Evolutionary conservation across 2,329 filamentous ascomycete species (phyloP).

Genomic region (Xylariaceae sp.): DNA sequence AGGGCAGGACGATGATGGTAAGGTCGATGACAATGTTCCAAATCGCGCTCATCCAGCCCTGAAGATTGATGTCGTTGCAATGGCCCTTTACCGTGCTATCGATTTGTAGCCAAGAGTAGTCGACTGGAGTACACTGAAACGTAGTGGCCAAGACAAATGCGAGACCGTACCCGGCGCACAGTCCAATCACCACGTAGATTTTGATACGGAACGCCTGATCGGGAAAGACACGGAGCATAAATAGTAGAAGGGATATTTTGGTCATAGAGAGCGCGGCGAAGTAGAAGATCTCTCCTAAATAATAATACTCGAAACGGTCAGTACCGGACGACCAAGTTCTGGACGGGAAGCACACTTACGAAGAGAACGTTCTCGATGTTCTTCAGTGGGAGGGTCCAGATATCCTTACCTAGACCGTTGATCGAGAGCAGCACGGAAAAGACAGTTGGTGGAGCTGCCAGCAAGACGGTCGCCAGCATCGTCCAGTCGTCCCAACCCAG

Average conservation of each 20-base stretch:
- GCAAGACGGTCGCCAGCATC: slow-evolving; percentile 7
- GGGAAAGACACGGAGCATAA: slow-evolving; percentile 33
- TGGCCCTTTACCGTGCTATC: slow-evolving; percentile 17
- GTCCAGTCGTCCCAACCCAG: slow-evolving; percentile 17
- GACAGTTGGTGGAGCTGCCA: slow-evolving; percentile 14
- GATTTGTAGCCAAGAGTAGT: slow-evolving; percentile 29
- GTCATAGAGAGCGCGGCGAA: slow-evolving; percentile 30
- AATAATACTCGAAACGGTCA: slow-evolving; percentile 23
- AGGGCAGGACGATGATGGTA: slow-evolving; percentile 28
- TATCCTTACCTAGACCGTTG: slow-evolving; percentile 18
- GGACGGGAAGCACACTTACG: slow-evolving; percentile 2
- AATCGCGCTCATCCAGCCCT: slow-evolving; percentile 29
- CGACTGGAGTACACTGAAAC: slow-evolving; percentile 33
- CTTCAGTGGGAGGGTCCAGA: slow-evolving; percentile 16
- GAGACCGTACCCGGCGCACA: slow-evolving; percentile 25
- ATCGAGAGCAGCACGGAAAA: slow-evolving; percentile 13
- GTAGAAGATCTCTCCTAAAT: slow-evolving; percentile 33
- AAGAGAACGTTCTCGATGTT: slow-evolving; percentile 18
- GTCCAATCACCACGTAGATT: slow-evolving; percentile 26
- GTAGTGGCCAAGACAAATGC: slow-evolving; percentile 19
- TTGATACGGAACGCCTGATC: slow-evolving; percentile 23
- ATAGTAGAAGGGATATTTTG: slow-evolving; percentile 33
- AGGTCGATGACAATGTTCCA: slow-evolving; percentile 29
- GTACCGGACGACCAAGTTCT: background rate
- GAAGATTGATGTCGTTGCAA: slow-evolving; percentile 32